A percentile compares a stretch with the other conserved stretches of the same genome.
phyloP scores from a whole-genome alignment of 345 rosid genomes.

The Camelina neglecta region DNA sequence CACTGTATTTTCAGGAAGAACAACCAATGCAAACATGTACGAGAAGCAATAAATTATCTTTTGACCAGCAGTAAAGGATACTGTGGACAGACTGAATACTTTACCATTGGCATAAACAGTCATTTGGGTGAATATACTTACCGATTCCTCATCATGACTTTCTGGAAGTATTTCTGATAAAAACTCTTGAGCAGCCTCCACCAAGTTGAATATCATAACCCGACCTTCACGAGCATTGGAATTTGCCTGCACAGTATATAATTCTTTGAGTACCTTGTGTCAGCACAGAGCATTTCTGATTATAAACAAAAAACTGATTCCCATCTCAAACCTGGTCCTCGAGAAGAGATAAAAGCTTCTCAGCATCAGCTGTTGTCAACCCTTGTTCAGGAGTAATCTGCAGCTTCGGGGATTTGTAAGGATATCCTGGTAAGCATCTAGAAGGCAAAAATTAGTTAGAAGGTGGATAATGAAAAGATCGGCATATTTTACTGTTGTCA shows the following conservation, averaged over 20 bases:
- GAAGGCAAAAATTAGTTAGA: conserved; percentile 29
- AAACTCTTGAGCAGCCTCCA: conserved; percentile 98
- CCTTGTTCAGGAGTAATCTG: conserved; percentile 85
- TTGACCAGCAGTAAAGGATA: conserved; percentile 10
- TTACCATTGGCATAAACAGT: conserved; percentile 5
- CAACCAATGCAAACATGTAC: conserved; percentile 13
- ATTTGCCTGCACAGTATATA: conserved; percentile 60
- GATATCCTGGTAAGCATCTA: conserved; percentile 97
- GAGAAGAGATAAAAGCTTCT: conserved; percentile 80
- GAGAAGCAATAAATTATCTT: not conserved
- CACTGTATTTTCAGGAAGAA: conserved; percentile 15
- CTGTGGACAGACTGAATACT: conserved; percentile 3
- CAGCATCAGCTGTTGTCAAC: conserved; percentile 66
- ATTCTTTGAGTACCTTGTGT: not conserved
- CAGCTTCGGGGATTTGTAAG: conserved; percentile 88
- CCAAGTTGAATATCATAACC: conserved; percentile 94
- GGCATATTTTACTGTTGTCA: conserved; percentile 10
- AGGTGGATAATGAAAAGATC: not conserved
- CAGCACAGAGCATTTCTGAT: not conserved
- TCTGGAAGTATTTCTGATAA: conserved; percentile 77
- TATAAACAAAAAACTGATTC: conserved; percentile 3
- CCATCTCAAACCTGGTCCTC: conserved; percentile 71
- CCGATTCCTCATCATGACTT: conserved; percentile 55
- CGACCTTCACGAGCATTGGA: conserved; percentile 90
- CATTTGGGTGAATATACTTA: conserved; percentile 48